Conservation (phyloP, 1,284 basidiomycete genomes). For the Moniliella sp. region DNA sequence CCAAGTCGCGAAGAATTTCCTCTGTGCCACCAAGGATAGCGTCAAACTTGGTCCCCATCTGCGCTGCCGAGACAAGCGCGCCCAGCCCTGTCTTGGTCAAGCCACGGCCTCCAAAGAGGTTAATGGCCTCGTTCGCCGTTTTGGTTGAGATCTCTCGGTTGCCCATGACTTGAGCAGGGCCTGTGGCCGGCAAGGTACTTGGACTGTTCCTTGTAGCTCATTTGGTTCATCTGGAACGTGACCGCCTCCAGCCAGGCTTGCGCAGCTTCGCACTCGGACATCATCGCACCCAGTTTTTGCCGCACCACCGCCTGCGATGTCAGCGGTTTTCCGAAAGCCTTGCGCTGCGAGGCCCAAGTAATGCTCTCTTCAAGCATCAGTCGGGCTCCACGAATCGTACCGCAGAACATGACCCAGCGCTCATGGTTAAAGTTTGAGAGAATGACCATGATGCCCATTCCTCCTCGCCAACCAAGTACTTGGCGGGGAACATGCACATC, state of each 20-base stretch:
- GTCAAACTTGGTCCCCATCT: constrained; percentile 56
- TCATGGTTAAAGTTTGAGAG: constrained; percentile 39
- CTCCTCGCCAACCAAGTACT: constrained; percentile 64
- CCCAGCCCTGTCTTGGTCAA: constrained; percentile 47
- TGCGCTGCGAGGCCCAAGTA: constrained; percentile 31
- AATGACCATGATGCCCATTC: no score
- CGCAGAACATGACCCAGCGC: constrained; percentile 48
- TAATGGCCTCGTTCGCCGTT: constrained; percentile 53
- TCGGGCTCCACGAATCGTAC: constrained; percentile 43
- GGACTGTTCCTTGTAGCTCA: constrained; percentile 51
- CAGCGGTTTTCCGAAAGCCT: constrained; percentile 41
- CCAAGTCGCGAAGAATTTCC: constrained; percentile 39
- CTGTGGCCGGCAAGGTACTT: constrained; percentile 44
- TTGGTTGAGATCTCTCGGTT: constrained; percentile 29
- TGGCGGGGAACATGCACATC: constrained; percentile 65
- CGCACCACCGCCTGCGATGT: constrained; percentile 62
- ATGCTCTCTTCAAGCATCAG: constrained; percentile 23
- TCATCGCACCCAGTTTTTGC: constrained; percentile 62
- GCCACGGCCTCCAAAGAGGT: constrained; percentile 50
- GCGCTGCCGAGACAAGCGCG: no score
- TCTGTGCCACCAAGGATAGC: constrained; percentile 31
- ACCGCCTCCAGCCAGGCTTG: constrained; percentile 75
- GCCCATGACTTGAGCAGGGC: constrained; percentile 48
- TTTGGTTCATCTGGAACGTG: constrained; percentile 70
- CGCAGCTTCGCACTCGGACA: constrained; percentile 55